phyloP scores from a whole-genome alignment of 2,329 filamentous ascomycete species.

The Alternaria arbusti region DNA sequence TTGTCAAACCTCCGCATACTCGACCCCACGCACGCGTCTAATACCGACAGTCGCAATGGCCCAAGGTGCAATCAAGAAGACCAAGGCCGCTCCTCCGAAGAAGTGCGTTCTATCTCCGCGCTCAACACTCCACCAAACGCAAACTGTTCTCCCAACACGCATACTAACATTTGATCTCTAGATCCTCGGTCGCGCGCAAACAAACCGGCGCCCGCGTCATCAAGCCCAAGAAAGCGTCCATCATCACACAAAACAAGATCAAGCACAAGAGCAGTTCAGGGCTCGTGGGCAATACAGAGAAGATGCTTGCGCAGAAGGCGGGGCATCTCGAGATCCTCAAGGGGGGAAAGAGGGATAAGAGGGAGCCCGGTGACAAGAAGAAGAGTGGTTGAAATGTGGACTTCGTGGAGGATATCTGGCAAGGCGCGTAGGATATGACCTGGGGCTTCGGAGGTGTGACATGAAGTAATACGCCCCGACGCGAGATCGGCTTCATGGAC shows the following conservation, averaged over 20 bases:
- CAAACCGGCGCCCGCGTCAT: slow-evolving; percentile 66
- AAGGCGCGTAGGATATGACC: background rate
- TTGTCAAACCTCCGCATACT: slow-evolving; percentile 4
- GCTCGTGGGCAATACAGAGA: slow-evolving; percentile 70
- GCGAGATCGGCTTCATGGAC: background rate
- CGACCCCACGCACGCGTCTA: slow-evolving; percentile 6
- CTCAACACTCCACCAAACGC: background rate
- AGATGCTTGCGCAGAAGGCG: slow-evolving; percentile 68
- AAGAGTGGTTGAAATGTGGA: slow-evolving; percentile 15
- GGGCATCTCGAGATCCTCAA: slow-evolving; percentile 73
- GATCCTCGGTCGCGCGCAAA: slow-evolving; percentile 36
- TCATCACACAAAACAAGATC: slow-evolving; percentile 67
- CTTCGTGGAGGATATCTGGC: background rate
- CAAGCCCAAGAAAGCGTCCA: slow-evolving; percentile 68
- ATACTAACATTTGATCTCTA: slow-evolving; percentile 6
- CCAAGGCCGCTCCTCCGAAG: slow-evolving; percentile 45
- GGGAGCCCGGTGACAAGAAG: slow-evolving; percentile 35
- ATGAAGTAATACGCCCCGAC: background rate
- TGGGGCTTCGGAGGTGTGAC: background rate
- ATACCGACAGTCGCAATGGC: slow-evolving; percentile 47
- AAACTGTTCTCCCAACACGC: slow-evolving; percentile 4
- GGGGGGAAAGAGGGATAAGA: slow-evolving; percentile 66
- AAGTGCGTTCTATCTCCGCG: slow-evolving; percentile 41
- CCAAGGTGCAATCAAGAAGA: slow-evolving; percentile 58
- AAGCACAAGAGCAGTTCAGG: slow-evolving; percentile 70